Conservation (phyloP, 306 rosid genomes). For the Acmispon strigosus region DNA sequence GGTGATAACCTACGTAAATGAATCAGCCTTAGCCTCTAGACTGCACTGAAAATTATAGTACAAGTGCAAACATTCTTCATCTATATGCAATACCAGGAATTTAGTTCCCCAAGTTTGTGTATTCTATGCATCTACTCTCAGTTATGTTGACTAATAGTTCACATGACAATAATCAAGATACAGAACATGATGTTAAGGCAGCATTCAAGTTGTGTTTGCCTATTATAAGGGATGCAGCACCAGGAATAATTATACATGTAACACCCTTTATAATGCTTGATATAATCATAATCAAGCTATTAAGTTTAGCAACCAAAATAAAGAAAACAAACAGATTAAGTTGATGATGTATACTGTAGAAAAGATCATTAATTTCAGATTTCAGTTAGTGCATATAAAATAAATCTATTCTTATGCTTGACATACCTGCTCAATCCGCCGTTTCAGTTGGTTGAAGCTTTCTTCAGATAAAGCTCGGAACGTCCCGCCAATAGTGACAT, state of each 20-base stretch:
- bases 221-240: too few species aligned
- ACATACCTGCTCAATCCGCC: constrained; percentile 71
- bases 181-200: neutral
- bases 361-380: neutral
- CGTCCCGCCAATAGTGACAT: too few species aligned
- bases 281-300: neutral
- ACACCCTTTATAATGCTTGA: too few species aligned
- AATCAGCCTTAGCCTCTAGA: neutral
- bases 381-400: neutral
- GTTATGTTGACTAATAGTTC: neutral
- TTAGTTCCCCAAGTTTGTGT: neutral
- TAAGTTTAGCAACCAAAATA: neutral
- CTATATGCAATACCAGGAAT: neutral
- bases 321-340: neutral
- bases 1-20: constrained; percentile 45
- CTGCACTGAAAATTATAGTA: neutral
- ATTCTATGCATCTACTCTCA: neutral
- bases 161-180: neutral
- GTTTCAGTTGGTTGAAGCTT: constrained; percentile 44
- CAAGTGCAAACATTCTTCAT: too few species aligned
- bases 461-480: constrained; percentile 57
- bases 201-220: neutral
- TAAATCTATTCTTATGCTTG: neutral
- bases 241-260: too few species aligned
- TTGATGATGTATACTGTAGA: neutral